Base-by-base conservation (phyloP, 495 filamentous ascomycete genomes). In the Viridothelium virens region DNA sequence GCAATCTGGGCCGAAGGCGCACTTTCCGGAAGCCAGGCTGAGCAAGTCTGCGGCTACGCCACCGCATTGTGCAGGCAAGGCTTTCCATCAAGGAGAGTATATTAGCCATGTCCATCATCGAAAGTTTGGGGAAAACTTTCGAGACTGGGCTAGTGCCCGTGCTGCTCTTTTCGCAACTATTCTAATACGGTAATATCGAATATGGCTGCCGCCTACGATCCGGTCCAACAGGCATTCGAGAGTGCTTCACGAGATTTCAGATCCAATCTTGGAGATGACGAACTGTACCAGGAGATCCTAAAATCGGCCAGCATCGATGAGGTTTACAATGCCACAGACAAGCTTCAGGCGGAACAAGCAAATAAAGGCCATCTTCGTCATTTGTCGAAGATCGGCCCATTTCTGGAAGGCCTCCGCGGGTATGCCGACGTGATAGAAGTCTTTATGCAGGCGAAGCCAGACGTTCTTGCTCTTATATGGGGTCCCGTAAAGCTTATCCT, bases 401-500 rank as follows among this genome's bases (percentile, higher is more conserved):
- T 65, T 62, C 67, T 77, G 3, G 62, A 71, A 18, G 38, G 70
- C 25, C 71, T 77, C 11, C 18, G 50, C 38, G 65, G 63, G 6
- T 77, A 75, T 61, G 41, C 68, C 33, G 65, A 44, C 46, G 71
- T 68, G 4, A 70, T 77, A 56, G 71, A 75, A n/a, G 63, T 67
- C 0, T 77, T 76, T 56, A 65, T 74, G 34, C 75, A 77, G 66
- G 71, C 62, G 31, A 75, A 77, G 61, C 71, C 75, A 10, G 75
- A 76, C 16, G 64, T 77, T 33, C 63, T 77, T 36, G 70, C 71
- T 9, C 69, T 76, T 18, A 75, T 76, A 10, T 77, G 75, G 75
- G 74, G 74, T 18, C 74, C 74, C 9, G 71, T 75, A 47, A 75
- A 75, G 63, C 66, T 77, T n/a, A 64, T 77, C 38, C 68, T 77